Conservation (phyloP, 495 filamentous ascomycete genomes). For the Aspergillus cavernicola region DNA sequence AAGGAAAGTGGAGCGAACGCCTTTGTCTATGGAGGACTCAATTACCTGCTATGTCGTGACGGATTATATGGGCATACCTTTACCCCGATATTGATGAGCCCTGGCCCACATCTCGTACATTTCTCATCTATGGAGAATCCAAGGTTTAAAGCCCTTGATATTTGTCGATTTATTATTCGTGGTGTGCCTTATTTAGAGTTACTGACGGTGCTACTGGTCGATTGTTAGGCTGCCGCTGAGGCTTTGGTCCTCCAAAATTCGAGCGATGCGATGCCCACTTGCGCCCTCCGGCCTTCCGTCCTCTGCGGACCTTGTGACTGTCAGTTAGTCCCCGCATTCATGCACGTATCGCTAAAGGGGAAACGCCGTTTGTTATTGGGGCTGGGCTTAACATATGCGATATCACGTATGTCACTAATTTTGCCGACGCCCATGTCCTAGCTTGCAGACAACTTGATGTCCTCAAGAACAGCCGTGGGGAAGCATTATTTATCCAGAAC, state of each 20-base stretch:
- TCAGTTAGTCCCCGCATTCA: constrained; percentile 52
- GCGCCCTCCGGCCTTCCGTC: constrained; percentile 54
- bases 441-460: constrained; percentile 57
- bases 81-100: constrained; percentile 53
- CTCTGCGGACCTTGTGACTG: constrained; percentile 56
- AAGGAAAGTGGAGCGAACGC: constrained; percentile 44
- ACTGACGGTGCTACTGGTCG: constrained; percentile 14
- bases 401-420: constrained; percentile 58
- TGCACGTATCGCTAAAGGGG: constrained; percentile 49
- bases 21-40: constrained; percentile 53
- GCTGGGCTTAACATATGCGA: constrained; percentile 57
- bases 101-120: constrained; percentile 45
- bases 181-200: background rate
- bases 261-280: constrained; percentile 43
- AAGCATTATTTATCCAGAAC: constrained; percentile 63
- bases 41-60: constrained; percentile 52
- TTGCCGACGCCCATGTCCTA: constrained; percentile 60
- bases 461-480: constrained; percentile 54
- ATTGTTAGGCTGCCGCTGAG: constrained; percentile 49
- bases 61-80: constrained; percentile 49
- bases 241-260: constrained; percentile 50
- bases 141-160: constrained; percentile 38
- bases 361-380: constrained; percentile 57
- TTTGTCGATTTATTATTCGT: background rate
- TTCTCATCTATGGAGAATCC: constrained; percentile 56